phyloP scores from a whole-genome alignment of 169 alveolate genomes.

The Theileria parva region DNA sequence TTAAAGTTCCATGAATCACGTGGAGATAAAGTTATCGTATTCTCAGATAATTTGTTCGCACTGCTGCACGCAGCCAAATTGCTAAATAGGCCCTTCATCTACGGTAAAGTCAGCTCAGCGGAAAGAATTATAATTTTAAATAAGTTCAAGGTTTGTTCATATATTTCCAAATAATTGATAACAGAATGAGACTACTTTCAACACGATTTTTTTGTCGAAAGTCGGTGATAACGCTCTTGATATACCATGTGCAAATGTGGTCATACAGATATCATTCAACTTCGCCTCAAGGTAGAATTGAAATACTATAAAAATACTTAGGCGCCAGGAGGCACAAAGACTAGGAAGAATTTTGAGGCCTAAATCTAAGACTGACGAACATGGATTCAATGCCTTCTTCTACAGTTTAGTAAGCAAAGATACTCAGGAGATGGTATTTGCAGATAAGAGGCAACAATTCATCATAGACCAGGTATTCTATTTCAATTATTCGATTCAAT shows the following conservation, averaged over 20 bases:
- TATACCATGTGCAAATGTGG: constrained; percentile 98
- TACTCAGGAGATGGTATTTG: constrained; percentile 95
- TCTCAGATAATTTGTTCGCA: constrained; percentile 97
- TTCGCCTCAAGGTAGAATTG: constrained; percentile 86
- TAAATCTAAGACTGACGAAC: constrained; percentile 86
- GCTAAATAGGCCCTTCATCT: constrained; percentile 88
- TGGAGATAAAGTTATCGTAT: constrained; percentile 97
- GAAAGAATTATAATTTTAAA: constrained; percentile 91
- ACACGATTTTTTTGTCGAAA: constrained; percentile 92
- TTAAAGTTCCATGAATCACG: constrained; percentile 93
- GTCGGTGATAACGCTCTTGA: constrained; percentile 99
- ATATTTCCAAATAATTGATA: background rate
- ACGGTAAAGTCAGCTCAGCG: constrained; percentile 86
- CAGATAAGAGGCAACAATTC: constrained; percentile 96
- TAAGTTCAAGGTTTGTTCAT: constrained; percentile 80
- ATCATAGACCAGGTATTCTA: constrained; percentile 92
- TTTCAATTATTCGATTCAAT: too few species aligned
- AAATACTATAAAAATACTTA: background rate
- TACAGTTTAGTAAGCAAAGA: constrained; percentile 96
- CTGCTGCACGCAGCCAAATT: constrained; percentile 86
- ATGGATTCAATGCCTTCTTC: constrained; percentile 91
- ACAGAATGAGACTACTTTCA: constrained; percentile 79
- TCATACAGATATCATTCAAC: constrained; percentile 96
- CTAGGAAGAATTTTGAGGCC: constrained; percentile 99
- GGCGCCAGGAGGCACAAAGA: constrained; percentile 99